A percentile compares a stretch with the other conserved stretches of the same genome.
Evolutionary conservation across 1,284 basidiomycete species (phyloP).

Genomic region (Heterobasidion annosum): DNA sequence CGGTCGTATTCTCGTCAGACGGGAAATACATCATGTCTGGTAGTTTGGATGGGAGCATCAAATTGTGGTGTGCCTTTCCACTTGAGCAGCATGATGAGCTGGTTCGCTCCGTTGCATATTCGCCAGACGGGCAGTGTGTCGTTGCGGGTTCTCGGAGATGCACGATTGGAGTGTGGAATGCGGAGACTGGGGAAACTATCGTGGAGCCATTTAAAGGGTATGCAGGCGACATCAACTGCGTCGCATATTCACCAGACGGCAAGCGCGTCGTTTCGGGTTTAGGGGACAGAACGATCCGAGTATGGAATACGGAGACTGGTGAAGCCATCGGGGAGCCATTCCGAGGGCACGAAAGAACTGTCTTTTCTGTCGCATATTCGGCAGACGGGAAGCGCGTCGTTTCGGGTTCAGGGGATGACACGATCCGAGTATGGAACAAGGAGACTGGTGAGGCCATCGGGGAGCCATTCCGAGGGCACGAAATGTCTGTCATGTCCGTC

Average conservation of each 20-base stretch:
- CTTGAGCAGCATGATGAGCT: not conserved
- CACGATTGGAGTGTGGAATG: not conserved
- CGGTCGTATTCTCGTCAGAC: not conserved
- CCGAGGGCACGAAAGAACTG: not conserved
- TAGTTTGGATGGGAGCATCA: not conserved
- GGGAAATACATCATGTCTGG: not conserved
- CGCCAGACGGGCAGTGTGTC: not conserved
- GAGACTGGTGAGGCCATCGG: not conserved
- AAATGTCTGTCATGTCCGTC: not conserved
- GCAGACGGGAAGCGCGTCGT: not conserved
- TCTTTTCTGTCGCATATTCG: not conserved
- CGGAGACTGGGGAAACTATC: not conserved
- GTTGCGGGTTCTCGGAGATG: not conserved
- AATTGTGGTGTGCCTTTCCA: not conserved
- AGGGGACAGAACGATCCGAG: constrained; percentile 11
- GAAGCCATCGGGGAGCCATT: not conserved
- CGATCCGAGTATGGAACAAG: constrained; percentile 1
- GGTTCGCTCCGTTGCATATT: not conserved
- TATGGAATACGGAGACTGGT: constrained; percentile 9
- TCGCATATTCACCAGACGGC: constrained; percentile 12
- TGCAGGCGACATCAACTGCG: constrained; percentile 9
- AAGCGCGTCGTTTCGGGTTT: constrained; percentile 10
- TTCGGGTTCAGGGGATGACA: constrained; percentile 1
- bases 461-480: not conserved
- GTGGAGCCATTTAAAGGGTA: constrained; percentile 9